Conservation (phyloP, 2,329 filamentous ascomycete genomes). For the Trichophyton rubrum region DNA sequence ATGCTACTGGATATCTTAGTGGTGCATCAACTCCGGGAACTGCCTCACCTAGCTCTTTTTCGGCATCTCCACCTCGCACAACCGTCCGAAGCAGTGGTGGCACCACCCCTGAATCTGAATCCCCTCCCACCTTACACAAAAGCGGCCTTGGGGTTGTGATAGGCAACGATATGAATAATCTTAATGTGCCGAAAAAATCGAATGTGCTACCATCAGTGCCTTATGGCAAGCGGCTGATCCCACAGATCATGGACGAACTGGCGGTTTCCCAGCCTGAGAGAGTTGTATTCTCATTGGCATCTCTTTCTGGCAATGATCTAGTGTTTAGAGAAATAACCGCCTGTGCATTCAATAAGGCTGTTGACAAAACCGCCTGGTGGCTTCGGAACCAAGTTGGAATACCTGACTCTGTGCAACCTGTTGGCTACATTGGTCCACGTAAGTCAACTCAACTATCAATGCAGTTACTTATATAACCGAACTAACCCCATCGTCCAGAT, state of each 20-base stretch:
- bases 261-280: neutral
- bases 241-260: constrained; percentile 2
- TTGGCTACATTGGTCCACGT: constrained; percentile 5
- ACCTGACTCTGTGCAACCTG: neutral
- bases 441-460: neutral
- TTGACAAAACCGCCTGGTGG: constrained; percentile 4
- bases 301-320: neutral
- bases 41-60: neutral
- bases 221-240: constrained; percentile 3
- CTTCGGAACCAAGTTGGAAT: neutral
- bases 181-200: neutral
- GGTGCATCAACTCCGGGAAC: neutral
- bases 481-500: neutral
- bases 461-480: neutral
- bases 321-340: neutral
- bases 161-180: too few species aligned
- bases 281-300: neutral
- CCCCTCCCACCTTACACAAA: neutral
- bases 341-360: neutral
- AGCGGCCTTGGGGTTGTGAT: neutral
- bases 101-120: neutral
- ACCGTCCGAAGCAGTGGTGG: neutral
- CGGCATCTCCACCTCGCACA: neutral
- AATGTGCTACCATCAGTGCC: neutral
- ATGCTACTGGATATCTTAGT: neutral